Evolutionary conservation across 768 basidiomycete genomes (phyloP).

Genomic region (Leccinum uliginosum): DNA sequence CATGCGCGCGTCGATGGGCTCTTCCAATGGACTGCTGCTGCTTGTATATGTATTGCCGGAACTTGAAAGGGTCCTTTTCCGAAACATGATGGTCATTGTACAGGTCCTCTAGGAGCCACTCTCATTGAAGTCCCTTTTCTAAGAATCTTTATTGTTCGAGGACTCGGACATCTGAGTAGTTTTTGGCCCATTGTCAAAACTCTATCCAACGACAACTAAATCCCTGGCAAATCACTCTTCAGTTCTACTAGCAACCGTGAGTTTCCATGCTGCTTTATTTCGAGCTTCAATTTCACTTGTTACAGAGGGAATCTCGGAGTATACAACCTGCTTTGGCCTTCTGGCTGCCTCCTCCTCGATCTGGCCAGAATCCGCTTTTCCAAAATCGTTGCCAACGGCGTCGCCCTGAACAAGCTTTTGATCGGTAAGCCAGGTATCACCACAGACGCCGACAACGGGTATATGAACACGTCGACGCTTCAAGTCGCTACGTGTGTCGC

Average conservation of each 20-base stretch:
- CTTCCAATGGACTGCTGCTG: too few relatives aligned
- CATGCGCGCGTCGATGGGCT: too few relatives aligned
- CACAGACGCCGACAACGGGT: conserved; percentile 49
- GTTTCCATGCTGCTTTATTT: not conserved
- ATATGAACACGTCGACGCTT: conserved; percentile 51
- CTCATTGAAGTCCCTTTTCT: too few relatives aligned
- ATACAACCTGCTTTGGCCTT: conserved; percentile 36
- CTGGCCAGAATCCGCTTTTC: conserved; percentile 41
- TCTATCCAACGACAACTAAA: too few relatives aligned
- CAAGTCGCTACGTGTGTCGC: conserved; percentile 53
- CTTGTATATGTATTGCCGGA: too few relatives aligned
- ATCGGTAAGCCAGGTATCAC: conserved; percentile 65
- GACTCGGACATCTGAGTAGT: too few relatives aligned
- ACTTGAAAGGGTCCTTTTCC: too few relatives aligned
- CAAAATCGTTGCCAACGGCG: conserved; percentile 49
- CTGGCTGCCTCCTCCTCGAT: conserved; percentile 34
- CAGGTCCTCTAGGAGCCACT: too few relatives aligned
- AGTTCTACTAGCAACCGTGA: conserved; percentile 20
- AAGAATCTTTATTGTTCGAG: too few relatives aligned
- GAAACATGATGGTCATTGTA: too few relatives aligned
- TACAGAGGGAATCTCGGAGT: conserved; percentile 34
- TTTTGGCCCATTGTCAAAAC: too few relatives aligned
- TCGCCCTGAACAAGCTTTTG: conserved; percentile 59
- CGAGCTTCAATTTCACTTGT: not conserved
- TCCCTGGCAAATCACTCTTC: not conserved